Percentiles rank a stretch among this genome's conserved stretches.
Conservation (phyloP, 2,329 filamentous ascomycete species). For the Fusarium poae region DNA sequence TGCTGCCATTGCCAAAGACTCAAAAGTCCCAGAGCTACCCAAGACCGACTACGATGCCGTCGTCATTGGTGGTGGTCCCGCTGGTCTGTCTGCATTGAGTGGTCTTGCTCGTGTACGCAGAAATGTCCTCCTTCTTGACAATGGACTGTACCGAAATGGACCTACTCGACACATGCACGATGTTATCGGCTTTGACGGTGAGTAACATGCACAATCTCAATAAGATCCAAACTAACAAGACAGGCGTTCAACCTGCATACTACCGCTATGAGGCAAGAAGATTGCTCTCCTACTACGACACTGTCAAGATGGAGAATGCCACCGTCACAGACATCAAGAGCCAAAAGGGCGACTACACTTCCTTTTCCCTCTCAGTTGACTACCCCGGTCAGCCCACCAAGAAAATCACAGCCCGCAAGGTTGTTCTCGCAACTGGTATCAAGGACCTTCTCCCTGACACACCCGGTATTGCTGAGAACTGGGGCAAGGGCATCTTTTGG, state of each 20-base stretch:
- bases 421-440: conserved; percentile 70
- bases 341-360: conserved; percentile 55
- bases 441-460: conserved; percentile 67
- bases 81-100: conserved; percentile 67
- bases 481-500: conserved; percentile 72
- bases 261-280: conserved; percentile 67
- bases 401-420: conserved; percentile 62
- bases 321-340: conserved; percentile 62
- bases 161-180: conserved; percentile 72
- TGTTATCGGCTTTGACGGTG: conserved; percentile 71
- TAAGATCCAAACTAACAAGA: not conserved
- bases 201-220: not conserved
- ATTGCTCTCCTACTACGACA: conserved; percentile 65
- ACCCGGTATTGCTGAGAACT: conserved; percentile 67
- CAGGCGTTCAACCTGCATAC: conserved; percentile 67
- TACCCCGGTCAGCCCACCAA: conserved; percentile 38
- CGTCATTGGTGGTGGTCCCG: conserved; percentile 69
- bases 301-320: conserved; percentile 63
- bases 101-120: conserved; percentile 70
- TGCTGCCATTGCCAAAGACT: conserved; percentile 26
- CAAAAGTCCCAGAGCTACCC: conserved; percentile 24
- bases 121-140: conserved; percentile 69
- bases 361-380: conserved; percentile 59
- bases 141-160: conserved; percentile 68
- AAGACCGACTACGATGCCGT: conserved; percentile 64